Evolutionary conservation across 1,284 basidiomycete genomes (phyloP), one percentile per base, ranked within the genome.

Genomic region (Clitocybe nebularis): DNA sequence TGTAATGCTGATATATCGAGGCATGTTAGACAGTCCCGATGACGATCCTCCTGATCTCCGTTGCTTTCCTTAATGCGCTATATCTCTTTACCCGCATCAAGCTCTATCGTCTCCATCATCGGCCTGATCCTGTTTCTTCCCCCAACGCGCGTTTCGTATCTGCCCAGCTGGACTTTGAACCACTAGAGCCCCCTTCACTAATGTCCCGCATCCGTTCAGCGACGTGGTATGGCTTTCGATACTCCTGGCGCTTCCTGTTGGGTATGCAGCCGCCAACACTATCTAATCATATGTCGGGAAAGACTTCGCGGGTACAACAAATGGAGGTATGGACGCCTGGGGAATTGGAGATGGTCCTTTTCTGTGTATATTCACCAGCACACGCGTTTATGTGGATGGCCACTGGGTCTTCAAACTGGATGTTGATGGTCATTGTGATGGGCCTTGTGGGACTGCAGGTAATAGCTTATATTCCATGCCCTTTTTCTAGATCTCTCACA

Each of bases 241-340:
- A 68, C 23, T 78, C 69, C 28, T 78, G 79, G 71, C 69, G 83
- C 22, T 89, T 85, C 62, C 64, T 89, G 30, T 61, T 89, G 14
- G 81, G 83, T 29, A 63, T 85, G 55, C 71, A 71, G 33, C 72
- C 73, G 11, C 74, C 77, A 2, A 66, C 69, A 24, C 63, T 66
- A 26, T 58, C 59, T n/a, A 61, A 66, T 32, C 63, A 68, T 24
- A 65, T 63, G 33, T 64, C 67, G 5, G 68, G 67, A 34, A 75
- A 68, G 52, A 66, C 63, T 4, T 61, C 68, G 3, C 67, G 62
- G 16, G 71, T 90, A 13, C 85, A 89, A 56, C 81, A 87, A 57
- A 64, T 92, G 40, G 79, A 85, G 46, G 71, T 87, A 28, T 92
- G 89, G 89, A 68, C 72, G 5, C 88, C 89, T 1, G 80, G 78